A percentile compares a stretch with the other conserved stretches of the same genome.
phyloP scores from a whole-genome alignment of 306 rosid genomes.

The Medicago lupulina region DNA sequence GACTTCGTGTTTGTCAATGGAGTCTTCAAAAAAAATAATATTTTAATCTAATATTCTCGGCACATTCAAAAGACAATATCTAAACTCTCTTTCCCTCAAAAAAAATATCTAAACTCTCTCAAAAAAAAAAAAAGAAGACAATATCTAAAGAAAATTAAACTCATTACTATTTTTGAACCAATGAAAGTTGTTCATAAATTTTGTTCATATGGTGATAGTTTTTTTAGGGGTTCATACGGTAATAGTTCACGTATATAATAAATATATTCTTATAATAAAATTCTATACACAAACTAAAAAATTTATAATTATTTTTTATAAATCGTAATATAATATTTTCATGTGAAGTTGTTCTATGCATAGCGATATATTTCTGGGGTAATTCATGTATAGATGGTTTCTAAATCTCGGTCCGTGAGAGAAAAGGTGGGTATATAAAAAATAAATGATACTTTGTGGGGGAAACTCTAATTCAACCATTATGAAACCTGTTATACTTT shows the following conservation, averaged over 20 bases:
- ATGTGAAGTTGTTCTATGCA: neutral
- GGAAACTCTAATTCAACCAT: neutral
- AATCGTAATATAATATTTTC: neutral
- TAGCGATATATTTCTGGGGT: neutral
- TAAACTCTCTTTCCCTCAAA: too few relatives aligned
- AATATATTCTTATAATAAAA: too few relatives aligned
- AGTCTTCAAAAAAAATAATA: neutral
- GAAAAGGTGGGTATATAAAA: neutral
- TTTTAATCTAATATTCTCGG: neutral
- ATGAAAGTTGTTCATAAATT: too few relatives aligned
- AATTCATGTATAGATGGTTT: neutral
- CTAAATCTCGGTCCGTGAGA: neutral
- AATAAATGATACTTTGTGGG: too few relatives aligned
- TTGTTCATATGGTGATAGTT: too few relatives aligned
- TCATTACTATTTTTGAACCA: too few relatives aligned
- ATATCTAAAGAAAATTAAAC: neutral
- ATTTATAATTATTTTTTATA: too few relatives aligned
- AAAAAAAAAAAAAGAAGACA: too few relatives aligned
- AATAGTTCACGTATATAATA: too few relatives aligned
- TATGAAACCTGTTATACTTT: neutral
- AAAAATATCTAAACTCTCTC: too few relatives aligned
- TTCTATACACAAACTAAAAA: too few relatives aligned
- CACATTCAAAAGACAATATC: neutral
- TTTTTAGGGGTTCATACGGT: too few relatives aligned
- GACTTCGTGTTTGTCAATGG: neutral